A percentile compares a stretch with the other conserved stretches of the same genome.
Evolutionary conservation across 495 filamentous ascomycete genomes (phyloP).

Genomic region (Penicillium canariense): DNA sequence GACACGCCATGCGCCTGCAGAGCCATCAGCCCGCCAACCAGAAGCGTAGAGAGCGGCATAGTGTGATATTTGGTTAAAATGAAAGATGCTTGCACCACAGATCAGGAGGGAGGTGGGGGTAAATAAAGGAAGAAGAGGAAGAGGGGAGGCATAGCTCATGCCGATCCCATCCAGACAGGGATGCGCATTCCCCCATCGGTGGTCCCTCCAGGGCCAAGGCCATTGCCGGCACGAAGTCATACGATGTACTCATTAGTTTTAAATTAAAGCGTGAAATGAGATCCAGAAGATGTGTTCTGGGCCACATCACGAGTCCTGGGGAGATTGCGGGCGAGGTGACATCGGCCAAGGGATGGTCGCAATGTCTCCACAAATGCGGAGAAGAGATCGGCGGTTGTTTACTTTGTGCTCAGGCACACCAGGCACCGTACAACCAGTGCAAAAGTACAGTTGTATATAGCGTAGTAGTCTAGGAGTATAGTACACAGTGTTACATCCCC

Average conservation of each 20-base stretch:
- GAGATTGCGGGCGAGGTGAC: conserved; percentile 24
- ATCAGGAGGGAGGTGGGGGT: background rate
- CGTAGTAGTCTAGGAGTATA: no score
- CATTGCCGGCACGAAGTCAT: background rate
- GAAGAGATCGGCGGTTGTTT: conserved; percentile 24
- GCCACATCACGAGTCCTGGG: background rate
- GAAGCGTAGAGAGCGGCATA: conserved; percentile 24
- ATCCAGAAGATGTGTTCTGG: background rate
- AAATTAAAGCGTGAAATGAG: background rate
- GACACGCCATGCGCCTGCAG: conserved; percentile 23
- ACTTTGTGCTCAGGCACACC: background rate
- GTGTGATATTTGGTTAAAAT: background rate
- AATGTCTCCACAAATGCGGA: conserved; percentile 29
- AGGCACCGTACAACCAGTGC: background rate
- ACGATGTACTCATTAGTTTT: background rate
- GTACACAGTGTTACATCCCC: background rate
- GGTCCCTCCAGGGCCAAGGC: background rate
- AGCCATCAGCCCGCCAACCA: conserved; percentile 28
- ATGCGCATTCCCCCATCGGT: conserved; percentile 22
- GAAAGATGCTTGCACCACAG: background rate
- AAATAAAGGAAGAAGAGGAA: conserved; percentile 4
- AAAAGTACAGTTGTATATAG: no score
- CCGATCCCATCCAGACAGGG: conserved; percentile 26
- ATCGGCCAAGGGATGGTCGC: conserved; percentile 22
- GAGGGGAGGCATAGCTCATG: conserved; percentile 10